Percentiles rank a stretch among this genome's conserved stretches.
Evolutionary conservation across 2,329 filamentous ascomycete species (phyloP).

Genomic region (Plenodomus biglobosus): DNA sequence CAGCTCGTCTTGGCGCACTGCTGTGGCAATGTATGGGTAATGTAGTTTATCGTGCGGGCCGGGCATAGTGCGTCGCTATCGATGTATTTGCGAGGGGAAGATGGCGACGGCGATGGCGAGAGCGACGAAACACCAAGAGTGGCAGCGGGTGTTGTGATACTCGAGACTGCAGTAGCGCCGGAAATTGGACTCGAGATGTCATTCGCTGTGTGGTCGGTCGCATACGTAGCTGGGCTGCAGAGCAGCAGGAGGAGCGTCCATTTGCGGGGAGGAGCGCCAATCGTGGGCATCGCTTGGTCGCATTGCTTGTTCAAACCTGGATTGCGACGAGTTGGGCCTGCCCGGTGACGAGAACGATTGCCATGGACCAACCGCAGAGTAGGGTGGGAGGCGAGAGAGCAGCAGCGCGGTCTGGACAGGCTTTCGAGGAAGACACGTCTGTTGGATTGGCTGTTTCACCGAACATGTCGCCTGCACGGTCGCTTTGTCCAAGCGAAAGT

Average conservation of each 20-base stretch:
- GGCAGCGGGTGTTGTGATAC: slow-evolving; percentile 20
- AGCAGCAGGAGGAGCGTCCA: slow-evolving; percentile 40
- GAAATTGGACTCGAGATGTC: slow-evolving; percentile 25
- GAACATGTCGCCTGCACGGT: slow-evolving; percentile 3
- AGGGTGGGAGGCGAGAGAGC: slow-evolving; percentile 9
- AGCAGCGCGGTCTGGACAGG: slow-evolving; percentile 19
- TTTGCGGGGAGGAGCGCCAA: slow-evolving; percentile 43
- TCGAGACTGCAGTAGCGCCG: slow-evolving; percentile 30
- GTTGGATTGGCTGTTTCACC: slow-evolving; percentile 17
- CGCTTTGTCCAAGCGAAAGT: slow-evolving; percentile 6
- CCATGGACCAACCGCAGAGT: slow-evolving; percentile 17
- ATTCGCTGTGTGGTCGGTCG: slow-evolving; percentile 37
- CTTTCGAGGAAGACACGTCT: slow-evolving; percentile 20
- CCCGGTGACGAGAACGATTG: slow-evolving; percentile 11
- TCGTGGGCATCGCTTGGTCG: slow-evolving; percentile 44
- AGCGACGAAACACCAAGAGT: slow-evolving; percentile 13
- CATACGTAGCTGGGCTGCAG: slow-evolving; percentile 34
- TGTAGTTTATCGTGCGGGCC: slow-evolving; percentile 73
- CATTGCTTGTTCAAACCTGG: slow-evolving; percentile 39
- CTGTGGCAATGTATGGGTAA: slow-evolving; percentile 74
- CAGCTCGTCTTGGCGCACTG: slow-evolving; percentile 71
- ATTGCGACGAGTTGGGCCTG: slow-evolving; percentile 19
- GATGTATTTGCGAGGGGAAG: slow-evolving; percentile 19
- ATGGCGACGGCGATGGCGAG: slow-evolving; percentile 5
- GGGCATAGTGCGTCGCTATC: slow-evolving; percentile 49